Evolutionary conservation across 2,329 filamentous ascomycete species (phyloP), one percentile per base, ranked within the genome.

Genomic region (Penicillium sp.): DNA sequence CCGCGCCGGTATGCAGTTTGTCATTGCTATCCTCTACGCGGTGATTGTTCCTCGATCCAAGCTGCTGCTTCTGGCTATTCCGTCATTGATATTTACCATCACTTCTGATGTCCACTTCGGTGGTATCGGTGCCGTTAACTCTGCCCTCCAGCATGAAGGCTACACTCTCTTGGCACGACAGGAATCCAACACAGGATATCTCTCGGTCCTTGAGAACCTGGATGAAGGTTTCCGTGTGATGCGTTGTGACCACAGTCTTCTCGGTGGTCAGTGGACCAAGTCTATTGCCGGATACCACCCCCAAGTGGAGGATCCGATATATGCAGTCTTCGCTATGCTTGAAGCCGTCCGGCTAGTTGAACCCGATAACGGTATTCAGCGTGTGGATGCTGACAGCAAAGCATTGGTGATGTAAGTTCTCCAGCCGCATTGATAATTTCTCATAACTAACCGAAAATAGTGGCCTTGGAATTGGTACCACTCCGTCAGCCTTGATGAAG

Each of bases 251-350:
- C 95, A 99, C 74, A 96, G 92, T 68, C 81, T 99, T 31, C 82
- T 99, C 1, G 95, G 95, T 42, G 95, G 95, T 35, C 90, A 97
- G 75, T 99, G 93, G 93, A 83, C 88, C 13, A 80, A 80, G 42
- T 64, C 78, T 76, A 64, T 69, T 21, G 61, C 74, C 67, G 74
- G 87, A 71, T 58, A 81, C 76, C 50, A 78, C 70, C 83, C 81
- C 1, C 73, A 82, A 45, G 78, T 91, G 19, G 84, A 86, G 11
- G 95, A 99, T 75, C 91, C 93, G 0, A 91, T 99, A 55, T 99
- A 98, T 71, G 89, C 91, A 10, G 89, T 98, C n/a, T 99, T 99
- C 72, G 88, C 91, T 26, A 96, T 96, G 83, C 84, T 99, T 1
- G 95, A 99, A 74, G 91, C 93, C 3, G 89, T 98, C 7, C 85